Conservation (phyloP, 176 grass and related monocot genomes). For the Avena sativa region DNA sequence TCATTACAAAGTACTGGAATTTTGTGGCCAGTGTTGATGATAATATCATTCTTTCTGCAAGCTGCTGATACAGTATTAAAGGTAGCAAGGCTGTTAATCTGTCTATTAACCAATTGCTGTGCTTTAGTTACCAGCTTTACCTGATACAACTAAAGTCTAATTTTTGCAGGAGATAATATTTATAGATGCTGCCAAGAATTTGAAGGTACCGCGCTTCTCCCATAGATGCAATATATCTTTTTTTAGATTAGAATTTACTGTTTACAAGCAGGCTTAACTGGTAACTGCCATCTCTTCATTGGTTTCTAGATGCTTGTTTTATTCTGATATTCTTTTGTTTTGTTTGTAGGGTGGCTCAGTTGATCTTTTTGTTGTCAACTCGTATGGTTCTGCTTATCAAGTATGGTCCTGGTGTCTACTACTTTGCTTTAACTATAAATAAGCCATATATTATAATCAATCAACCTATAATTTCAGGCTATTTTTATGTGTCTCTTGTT, state of each 20-base stretch:
- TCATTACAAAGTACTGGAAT: conserved; percentile 83
- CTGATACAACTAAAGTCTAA: conserved; percentile 53
- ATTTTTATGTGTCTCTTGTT: conserved; percentile 89
- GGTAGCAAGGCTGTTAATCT: conserved; percentile 55
- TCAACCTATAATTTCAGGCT: conserved; percentile 63
- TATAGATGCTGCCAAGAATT: conserved; percentile 83
- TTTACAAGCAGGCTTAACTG: conserved; percentile 1
- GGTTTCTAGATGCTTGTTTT: conserved; percentile 26
- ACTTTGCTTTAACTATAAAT: conserved; percentile 34
- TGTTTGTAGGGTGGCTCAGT: conserved; percentile 80
- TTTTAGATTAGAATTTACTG: conserved; percentile 5
- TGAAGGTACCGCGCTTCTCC: conserved; percentile 70
- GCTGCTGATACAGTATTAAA: conserved; percentile 93
- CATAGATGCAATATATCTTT: background rate
- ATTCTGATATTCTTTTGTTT: conserved; percentile 11
- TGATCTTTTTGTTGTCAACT: conserved; percentile 98
- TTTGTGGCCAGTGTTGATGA: conserved; percentile 92
- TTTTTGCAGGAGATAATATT: conserved; percentile 93
- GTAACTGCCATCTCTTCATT: background rate
- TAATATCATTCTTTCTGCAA: conserved; percentile 92
- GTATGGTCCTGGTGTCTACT: conserved; percentile 45
- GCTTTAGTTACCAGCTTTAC: conserved; percentile 35
- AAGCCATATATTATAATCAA: conserved; percentile 20
- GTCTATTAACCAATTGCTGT: background rate
- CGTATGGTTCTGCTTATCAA: conserved; percentile 92